Evolutionary conservation across 2,329 filamentous ascomycete genomes (phyloP).

Genomic region (Penicillium frequentans): DNA sequence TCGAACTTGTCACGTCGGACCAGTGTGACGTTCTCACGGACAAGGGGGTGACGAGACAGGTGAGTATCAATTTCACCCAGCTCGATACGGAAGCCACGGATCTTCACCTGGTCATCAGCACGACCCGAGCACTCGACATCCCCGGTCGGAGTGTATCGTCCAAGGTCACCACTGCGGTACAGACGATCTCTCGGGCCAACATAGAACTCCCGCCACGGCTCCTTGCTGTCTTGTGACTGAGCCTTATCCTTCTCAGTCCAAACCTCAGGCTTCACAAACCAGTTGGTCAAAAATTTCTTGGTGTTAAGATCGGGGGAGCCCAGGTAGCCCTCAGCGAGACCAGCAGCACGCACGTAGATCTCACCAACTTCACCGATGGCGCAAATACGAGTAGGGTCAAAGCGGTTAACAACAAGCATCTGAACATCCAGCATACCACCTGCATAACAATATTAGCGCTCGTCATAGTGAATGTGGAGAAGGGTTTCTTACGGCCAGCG

Average conservation of each 20-base stretch:
- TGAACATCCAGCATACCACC: constrained; percentile 84
- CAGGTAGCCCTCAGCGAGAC: constrained; percentile 79
- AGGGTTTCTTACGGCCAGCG: constrained; percentile 50
- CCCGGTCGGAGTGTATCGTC: constrained; percentile 68
- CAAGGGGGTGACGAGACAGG: constrained; percentile 69
- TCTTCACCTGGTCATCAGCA: constrained; percentile 88
- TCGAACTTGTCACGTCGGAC: constrained; percentile 81
- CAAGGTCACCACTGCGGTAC: constrained; percentile 86
- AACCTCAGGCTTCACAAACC: constrained; percentile 74
- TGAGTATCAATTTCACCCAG: constrained; percentile 89
- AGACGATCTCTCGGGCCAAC: constrained; percentile 80
- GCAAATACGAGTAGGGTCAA: constrained; percentile 68
- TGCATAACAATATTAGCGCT: not conserved
- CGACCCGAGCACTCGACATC: constrained; percentile 77
- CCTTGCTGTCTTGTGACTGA: constrained; percentile 50
- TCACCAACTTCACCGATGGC: constrained; percentile 80
- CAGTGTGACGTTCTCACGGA: constrained; percentile 83
- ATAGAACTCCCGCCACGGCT: constrained; percentile 78
- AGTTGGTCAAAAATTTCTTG: constrained; percentile 79
- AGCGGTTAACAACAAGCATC: constrained; percentile 75
- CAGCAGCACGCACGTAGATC: constrained; percentile 77
- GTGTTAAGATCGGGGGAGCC: constrained; percentile 62
- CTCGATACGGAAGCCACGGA: constrained; percentile 93
- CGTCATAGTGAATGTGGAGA: not conserved
- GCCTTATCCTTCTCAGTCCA: constrained; percentile 68